A percentile compares a stretch with the other conserved stretches of the same genome.
Evolutionary conservation across 257 asterid genomes (phyloP).

Genomic region (Solanum sitiens): DNA sequence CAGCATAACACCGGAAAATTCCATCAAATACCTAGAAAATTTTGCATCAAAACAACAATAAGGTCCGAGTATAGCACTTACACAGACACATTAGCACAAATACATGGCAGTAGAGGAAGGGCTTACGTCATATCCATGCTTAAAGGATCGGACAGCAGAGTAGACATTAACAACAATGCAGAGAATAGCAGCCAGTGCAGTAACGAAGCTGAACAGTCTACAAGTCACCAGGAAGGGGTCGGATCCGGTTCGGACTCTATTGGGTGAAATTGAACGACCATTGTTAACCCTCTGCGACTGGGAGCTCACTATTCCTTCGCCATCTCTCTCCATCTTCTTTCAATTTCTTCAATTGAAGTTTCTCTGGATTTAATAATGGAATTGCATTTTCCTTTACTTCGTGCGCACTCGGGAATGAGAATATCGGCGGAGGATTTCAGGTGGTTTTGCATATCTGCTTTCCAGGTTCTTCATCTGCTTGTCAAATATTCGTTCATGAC

Average conservation of each 20-base stretch:
- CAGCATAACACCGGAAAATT: conserved; percentile 91
- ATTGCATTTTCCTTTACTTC: background rate
- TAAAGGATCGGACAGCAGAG: conserved; percentile 82
- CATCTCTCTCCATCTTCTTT: conserved; percentile 10
- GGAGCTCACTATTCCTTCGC: conserved; percentile 1
- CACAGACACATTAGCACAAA: background rate
- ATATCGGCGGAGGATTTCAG: background rate
- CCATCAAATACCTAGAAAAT: conserved; percentile 69
- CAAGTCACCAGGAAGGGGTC: conserved; percentile 59
- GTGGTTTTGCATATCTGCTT: background rate
- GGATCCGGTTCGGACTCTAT: conserved; percentile 24
- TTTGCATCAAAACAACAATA: background rate
- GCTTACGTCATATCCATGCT: conserved; percentile 61
- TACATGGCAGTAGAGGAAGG: background rate
- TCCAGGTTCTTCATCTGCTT: background rate
- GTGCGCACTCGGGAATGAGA: background rate
- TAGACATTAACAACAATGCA: conserved; percentile 76
- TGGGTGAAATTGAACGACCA: conserved; percentile 4
- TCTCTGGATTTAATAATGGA: background rate
- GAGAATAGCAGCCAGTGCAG: conserved; percentile 60
- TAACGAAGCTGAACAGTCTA: conserved; percentile 57
- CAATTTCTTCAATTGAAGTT: background rate
- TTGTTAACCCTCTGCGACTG: background rate
- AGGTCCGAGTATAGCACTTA: background rate
- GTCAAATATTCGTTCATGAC: background rate